Percentiles rank a stretch among this genome's conserved stretches.
Evolutionary conservation across 352 stramenopile genomes (phyloP).

Genomic region (Globisporangium radiosum): DNA sequence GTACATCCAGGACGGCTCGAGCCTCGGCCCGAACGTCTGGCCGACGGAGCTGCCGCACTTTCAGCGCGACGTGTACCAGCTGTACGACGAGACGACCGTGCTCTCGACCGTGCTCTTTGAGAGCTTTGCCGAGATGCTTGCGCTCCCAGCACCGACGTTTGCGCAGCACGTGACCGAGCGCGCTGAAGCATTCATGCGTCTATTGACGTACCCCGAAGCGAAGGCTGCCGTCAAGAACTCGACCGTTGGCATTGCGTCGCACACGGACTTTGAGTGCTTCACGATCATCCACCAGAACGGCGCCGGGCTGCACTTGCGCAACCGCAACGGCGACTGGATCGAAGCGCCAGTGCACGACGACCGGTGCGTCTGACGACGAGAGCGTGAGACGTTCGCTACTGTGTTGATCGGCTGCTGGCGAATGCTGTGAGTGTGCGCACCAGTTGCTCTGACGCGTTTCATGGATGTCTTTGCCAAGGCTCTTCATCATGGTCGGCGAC

Average conservation of each 20-base stretch:
- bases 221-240: slow-evolving; percentile 40
- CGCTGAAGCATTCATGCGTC: slow-evolving; percentile 69
- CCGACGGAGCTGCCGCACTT: slow-evolving; percentile 53
- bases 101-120: slow-evolving; percentile 61
- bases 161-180: slow-evolving; percentile 62
- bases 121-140: slow-evolving; percentile 80
- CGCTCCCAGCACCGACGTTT: slow-evolving; percentile 50
- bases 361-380: slow-evolving; percentile 20
- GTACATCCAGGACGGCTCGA: slow-evolving; percentile 56
- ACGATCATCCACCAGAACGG: slow-evolving; percentile 84
- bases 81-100: slow-evolving; percentile 70
- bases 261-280: slow-evolving; percentile 85
- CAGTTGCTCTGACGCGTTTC: background rate
- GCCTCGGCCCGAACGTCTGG: slow-evolving; percentile 74
- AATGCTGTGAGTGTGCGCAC: background rate
- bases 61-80: slow-evolving; percentile 52
- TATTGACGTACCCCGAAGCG: slow-evolving; percentile 66
- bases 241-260: slow-evolving; percentile 70
- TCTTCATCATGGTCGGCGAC: slow-evolving; percentile 79
- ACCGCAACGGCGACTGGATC: slow-evolving; percentile 55
- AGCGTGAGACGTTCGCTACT: no score
- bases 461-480: slow-evolving; percentile 7
- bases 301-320: slow-evolving; percentile 56
- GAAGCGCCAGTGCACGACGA: slow-evolving; percentile 65
- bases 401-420: background rate